A percentile compares a stretch with the other conserved stretches of the same genome.
Conservation (phyloP, 495 filamentous ascomycete species). For the Hypoxylon fuscum region DNA sequence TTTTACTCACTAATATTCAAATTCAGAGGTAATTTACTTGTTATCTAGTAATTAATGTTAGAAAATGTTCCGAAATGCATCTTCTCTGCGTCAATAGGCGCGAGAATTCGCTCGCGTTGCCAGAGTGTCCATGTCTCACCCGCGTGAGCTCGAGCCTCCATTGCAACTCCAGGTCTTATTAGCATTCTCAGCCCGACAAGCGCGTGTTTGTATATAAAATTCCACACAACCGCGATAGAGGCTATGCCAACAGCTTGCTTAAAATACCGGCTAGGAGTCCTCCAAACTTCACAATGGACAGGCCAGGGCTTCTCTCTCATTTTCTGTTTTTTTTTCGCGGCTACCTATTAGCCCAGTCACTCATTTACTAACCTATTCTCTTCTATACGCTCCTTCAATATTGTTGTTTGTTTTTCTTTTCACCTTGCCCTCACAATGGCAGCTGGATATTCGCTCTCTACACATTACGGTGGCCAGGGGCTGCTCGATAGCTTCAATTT, state of each 20-base stretch:
- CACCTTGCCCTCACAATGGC: slow-evolving; percentile 25
- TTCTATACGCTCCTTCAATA: slow-evolving; percentile 40
- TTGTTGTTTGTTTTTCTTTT: slow-evolving; percentile 9
- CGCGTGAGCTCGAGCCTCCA: slow-evolving; percentile 22
- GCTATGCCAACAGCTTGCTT: slow-evolving; percentile 18
- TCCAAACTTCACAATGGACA: neutral
- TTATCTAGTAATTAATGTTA: neutral
- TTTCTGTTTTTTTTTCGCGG: slow-evolving; percentile 18
- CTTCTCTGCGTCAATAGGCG: slow-evolving; percentile 3
- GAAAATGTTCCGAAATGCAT: neutral
- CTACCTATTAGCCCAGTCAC: slow-evolving; percentile 33
- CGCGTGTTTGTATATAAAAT: slow-evolving; percentile 39
- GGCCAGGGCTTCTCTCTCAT: slow-evolving; percentile 14
- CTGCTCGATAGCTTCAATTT: slow-evolving; percentile 45
- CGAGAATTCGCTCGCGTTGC: slow-evolving; percentile 20
- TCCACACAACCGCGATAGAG: slow-evolving; percentile 30
- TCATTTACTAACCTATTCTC: slow-evolving; percentile 31
- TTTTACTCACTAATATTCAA: neutral
- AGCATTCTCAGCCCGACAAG: slow-evolving; percentile 36
- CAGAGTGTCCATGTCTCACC: slow-evolving; percentile 38
- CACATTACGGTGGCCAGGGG: slow-evolving; percentile 45
- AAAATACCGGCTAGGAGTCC: slow-evolving; percentile 22
- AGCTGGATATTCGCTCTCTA: slow-evolving; percentile 40
- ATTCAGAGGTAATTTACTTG: neutral
- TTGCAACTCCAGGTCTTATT: slow-evolving; percentile 34